Evolutionary conservation across 2,329 filamentous ascomycete species (phyloP).

Genomic region (Ascochyta fabae): DNA sequence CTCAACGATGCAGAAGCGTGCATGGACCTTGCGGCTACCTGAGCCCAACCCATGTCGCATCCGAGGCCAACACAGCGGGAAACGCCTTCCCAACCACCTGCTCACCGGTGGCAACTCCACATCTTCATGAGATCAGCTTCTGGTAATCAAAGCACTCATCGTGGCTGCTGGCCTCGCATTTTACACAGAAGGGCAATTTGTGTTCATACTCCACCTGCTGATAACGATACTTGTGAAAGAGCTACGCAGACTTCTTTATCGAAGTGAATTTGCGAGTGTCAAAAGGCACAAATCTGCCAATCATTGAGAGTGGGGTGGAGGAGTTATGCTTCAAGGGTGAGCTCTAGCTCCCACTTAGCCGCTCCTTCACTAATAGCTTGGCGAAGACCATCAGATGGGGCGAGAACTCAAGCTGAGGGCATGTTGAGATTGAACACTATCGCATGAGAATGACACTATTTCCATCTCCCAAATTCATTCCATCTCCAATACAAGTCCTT

Average conservation of each 20-base stretch:
- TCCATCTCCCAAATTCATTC: no score
- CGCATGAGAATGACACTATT: no score
- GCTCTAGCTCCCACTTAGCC: neutral
- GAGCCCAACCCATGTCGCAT: no score
- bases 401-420: neutral
- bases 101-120: neutral
- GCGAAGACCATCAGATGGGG: neutral
- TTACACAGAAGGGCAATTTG: neutral
- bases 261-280: neutral
- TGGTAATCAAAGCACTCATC: neutral
- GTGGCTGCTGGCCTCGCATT: neutral
- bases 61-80: neutral
- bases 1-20: neutral
- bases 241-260: neutral
- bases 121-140: neutral
- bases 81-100: neutral
- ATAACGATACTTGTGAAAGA: neutral
- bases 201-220: neutral
- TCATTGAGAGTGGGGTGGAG: neutral
- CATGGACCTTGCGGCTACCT: neutral
- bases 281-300: neutral
- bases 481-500: neutral
- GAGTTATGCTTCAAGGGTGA: neutral
- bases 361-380: neutral
- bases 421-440: neutral